Evolutionary conservation across 257 asterid genomes (phyloP), one percentile per base, ranked within the genome.

Genomic region (Primulina eburnea): DNA sequence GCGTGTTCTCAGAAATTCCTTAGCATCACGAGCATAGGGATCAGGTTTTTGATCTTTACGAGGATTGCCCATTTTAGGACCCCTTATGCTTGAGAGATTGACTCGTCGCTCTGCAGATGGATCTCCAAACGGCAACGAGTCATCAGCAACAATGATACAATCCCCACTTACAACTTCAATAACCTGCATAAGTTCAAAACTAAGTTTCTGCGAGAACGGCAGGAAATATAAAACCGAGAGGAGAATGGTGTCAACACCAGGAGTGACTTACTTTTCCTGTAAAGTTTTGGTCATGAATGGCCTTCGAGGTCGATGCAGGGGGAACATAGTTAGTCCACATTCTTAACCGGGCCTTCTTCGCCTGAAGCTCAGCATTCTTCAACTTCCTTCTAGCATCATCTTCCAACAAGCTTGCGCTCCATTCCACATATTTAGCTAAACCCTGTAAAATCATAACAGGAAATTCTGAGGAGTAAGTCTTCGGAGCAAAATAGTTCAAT

Each of bases 11-110:
- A 94, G 75, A 72, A 94, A 94, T 68, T 94, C 99, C 90, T 88
- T 94, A 9, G 97, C 96, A 73, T 94, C 99, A 33, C 96, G 92
- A 60, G 97, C 99, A 82, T 87, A 91, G 61, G 97, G 95, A 59
- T 94, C 97, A n/a, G 96, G 93, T 69, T 89, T 91, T 80, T 87
- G 92, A 65, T 89, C 97, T 79, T 85, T 86, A 72, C 97, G 96
- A 72, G 99, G 97, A 83, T 94, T 94, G 10, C 97, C 96, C 77
- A 94, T 86, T 82, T 87, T 94, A 60, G 99, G 98, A 65, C 89
- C 84, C 85, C 99, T 76, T 63, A 94, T 91, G 83, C 99, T 94
- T 35, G 99, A 94, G 71, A 94, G 95, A 77, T 94, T 94, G 68
- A 91, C 93, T 38, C 97, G 88, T 57, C 99, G 82, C 81, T 94